Evolutionary conservation across 1,284 basidiomycete genomes (phyloP).

Genomic region (Puccinia triticina): DNA sequence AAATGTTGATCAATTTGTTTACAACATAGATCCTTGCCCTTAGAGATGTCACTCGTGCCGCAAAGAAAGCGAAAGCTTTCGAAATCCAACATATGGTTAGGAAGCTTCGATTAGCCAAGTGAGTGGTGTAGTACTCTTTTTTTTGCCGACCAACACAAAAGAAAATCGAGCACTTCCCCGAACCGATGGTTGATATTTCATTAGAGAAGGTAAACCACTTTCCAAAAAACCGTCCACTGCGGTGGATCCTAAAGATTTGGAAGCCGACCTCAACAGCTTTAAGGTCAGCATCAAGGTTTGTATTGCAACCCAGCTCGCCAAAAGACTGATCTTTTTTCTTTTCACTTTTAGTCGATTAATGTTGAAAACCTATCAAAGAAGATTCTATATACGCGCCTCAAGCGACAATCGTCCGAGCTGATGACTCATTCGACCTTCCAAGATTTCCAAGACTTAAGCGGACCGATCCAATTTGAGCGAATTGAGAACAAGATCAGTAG

Average conservation of each 20-base stretch:
- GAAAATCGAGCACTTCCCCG: too few relatives aligned
- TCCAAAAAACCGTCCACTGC: background rate
- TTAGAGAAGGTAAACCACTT: constrained; percentile 10
- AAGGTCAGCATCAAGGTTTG: constrained; percentile 10
- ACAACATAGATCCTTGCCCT: constrained; percentile 16
- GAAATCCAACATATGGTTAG: constrained; percentile 42
- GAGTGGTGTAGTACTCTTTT: background rate
- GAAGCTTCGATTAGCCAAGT: constrained; percentile 30
- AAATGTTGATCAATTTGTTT: background rate
- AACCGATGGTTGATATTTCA: background rate
- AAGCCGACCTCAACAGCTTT: constrained; percentile 27
- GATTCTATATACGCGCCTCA: constrained; percentile 1
- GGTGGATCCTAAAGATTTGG: background rate
- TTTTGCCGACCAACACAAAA: too few relatives aligned
- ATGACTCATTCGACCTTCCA: constrained; percentile 9
- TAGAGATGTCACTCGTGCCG: constrained; percentile 4
- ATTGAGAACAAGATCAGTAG: constrained; percentile 28
- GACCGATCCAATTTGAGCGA: background rate
- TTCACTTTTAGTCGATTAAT: background rate
- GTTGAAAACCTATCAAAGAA: constrained; percentile 1
- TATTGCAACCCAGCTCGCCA: background rate
- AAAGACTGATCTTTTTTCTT: background rate
- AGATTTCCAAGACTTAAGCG: background rate
- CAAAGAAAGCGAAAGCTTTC: constrained; percentile 34
- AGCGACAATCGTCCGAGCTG: background rate